These are phyloP conservation scores for Aspergillus sp. DNA, from an alignment of 2,329 filamentous ascomycete genomes.

Conservation along the genomic window DNA sequence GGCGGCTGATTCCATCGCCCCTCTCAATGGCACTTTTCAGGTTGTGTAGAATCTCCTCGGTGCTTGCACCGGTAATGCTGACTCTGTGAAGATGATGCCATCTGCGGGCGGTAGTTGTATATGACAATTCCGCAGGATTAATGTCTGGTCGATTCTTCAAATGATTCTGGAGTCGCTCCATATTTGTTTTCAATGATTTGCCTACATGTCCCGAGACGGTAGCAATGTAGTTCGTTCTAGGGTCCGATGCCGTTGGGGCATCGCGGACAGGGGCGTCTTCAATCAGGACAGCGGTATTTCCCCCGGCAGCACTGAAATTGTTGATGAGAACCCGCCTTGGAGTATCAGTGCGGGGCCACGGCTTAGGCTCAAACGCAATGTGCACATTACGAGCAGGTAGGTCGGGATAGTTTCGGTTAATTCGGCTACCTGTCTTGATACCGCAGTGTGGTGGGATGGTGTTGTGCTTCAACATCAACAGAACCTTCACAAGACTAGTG, in stretches of 20 bases:
- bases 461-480: constrained; percentile 38
- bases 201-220: constrained; percentile 53
- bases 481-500: constrained; percentile 33
- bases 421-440: constrained; percentile 32
- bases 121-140: constrained; percentile 53
- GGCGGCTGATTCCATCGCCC: background rate
- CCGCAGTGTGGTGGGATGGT: constrained; percentile 34
- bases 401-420: constrained; percentile 50
- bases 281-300: constrained; percentile 66
- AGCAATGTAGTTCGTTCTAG: constrained; percentile 58
- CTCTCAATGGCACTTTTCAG: constrained; percentile 16
- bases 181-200: constrained; percentile 50
- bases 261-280: constrained; percentile 57
- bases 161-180: constrained; percentile 55
- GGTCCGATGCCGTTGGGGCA: constrained; percentile 39
- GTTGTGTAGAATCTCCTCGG: constrained; percentile 1
- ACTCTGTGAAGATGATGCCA: constrained; percentile 40
- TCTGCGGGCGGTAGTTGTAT: constrained; percentile 64
- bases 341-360: constrained; percentile 31
- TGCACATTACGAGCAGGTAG: constrained; percentile 42
- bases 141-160: constrained; percentile 49
- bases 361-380: constrained; percentile 47
- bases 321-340: constrained; percentile 54
- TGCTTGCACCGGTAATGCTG: constrained; percentile 20
- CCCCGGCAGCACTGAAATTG: constrained; percentile 70